Percentiles rank a stretch among this genome's conserved stretches.
These are phyloP conservation scores for Kockovaella imperatae DNA, from an alignment of 768 basidiomycete species.

Conservation along the genomic window DNA sequence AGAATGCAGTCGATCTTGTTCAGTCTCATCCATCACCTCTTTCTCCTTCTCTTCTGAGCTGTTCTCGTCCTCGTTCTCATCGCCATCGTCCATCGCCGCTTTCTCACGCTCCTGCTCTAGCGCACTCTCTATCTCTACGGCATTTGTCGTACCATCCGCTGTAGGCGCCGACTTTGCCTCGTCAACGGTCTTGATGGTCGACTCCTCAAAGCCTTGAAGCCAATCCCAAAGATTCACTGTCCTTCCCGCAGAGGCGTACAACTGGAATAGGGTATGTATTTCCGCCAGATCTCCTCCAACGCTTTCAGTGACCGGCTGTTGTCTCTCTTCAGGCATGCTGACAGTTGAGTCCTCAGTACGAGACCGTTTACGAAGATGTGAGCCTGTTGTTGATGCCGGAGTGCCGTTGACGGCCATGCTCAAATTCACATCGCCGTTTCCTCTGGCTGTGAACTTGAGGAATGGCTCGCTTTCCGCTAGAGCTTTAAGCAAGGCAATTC, in stretches of 20 bases:
- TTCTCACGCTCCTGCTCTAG: background rate
- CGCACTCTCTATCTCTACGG: background rate
- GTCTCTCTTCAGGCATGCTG: no score
- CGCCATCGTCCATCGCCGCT: background rate
- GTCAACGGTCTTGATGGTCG: background rate
- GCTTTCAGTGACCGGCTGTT: no score
- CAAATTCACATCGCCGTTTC: no score
- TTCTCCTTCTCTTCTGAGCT: background rate
- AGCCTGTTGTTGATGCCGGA: no score
- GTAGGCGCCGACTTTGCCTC: background rate
- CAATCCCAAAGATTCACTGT: constrained; percentile 40
- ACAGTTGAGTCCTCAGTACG: no score
- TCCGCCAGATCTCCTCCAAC: constrained; percentile 24
- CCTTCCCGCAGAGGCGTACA: constrained; percentile 29
- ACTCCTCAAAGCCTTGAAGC: constrained; percentile 30
- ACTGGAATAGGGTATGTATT: constrained; percentile 23
- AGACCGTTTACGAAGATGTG: no score
- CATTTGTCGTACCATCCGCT: background rate
- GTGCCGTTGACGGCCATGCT: no score
- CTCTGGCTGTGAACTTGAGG: no score
- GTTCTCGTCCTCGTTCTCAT: constrained; percentile 2
- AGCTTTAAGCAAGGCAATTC: constrained; percentile 30
- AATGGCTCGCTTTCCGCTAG: no score
- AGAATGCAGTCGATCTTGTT: constrained; percentile 27
- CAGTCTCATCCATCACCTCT: constrained; percentile 14